Conservation (phyloP, 371 early-diverging fungal species). For the Mucor plumbeus region DNA sequence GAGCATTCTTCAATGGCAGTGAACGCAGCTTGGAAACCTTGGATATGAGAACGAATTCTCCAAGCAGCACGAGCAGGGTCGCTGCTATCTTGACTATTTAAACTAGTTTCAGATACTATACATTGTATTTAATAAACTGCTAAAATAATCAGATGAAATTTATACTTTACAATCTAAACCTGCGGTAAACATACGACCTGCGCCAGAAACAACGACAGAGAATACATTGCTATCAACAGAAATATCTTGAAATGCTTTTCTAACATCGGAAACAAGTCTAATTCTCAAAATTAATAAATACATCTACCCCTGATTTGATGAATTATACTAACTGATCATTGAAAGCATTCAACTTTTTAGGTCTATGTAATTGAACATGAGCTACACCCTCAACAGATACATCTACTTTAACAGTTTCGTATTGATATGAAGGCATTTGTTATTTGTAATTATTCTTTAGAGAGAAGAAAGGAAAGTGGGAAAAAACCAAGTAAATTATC, state of each 20-base stretch:
- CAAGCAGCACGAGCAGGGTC: constrained; percentile 62
- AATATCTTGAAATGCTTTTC: constrained; percentile 57
- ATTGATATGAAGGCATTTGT: constrained; percentile 50
- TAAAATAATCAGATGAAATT: background rate
- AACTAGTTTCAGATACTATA: constrained; percentile 29
- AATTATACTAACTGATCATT: constrained; percentile 52
- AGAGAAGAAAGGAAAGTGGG: background rate
- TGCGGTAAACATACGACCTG: constrained; percentile 83
- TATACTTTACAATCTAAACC: constrained; percentile 83
- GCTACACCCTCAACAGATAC: constrained; percentile 68
- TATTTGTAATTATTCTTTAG: background rate
- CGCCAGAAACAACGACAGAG: constrained; percentile 75
- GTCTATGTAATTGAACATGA: constrained; percentile 85
- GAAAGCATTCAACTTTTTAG: constrained; percentile 82
- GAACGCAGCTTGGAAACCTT: constrained; percentile 68
- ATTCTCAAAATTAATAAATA: background rate
- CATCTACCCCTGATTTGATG: background rate
- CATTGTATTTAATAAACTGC: background rate
- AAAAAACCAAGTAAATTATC: background rate
- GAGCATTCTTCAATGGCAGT: constrained; percentile 83
- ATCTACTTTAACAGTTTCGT: constrained; percentile 65
- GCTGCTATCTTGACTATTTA: constrained; percentile 12
- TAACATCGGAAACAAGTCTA: constrained; percentile 40
- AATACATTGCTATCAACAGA: constrained; percentile 68
- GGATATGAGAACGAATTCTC: constrained; percentile 50